Evolutionary conservation across 2,329 filamentous ascomycete species (phyloP).

Genomic region (Penicillium brasilianum): DNA sequence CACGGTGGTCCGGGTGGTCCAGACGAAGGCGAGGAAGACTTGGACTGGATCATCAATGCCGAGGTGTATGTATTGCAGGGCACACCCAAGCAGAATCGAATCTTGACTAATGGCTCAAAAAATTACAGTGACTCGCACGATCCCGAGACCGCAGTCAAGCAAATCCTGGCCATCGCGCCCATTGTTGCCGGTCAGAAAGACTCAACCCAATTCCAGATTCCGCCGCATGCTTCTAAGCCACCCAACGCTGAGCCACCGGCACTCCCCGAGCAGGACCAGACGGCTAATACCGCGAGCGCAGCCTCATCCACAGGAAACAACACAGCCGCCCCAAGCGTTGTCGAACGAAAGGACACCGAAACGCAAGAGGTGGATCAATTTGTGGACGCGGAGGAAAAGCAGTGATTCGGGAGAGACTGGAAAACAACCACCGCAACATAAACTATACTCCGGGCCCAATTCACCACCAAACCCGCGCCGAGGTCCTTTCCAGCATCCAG

Average conservation of each 20-base stretch:
- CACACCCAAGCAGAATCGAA: neutral
- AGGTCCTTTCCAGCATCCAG: neutral
- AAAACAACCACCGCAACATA: neutral
- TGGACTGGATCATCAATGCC: constrained; percentile 95
- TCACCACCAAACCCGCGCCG: constrained; percentile 7
- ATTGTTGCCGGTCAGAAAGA: constrained; percentile 77
- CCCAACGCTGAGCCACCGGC: constrained; percentile 12
- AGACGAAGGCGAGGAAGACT: constrained; percentile 82
- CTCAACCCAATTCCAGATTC: constrained; percentile 61
- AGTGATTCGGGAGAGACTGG: constrained; percentile 13
- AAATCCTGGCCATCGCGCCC: constrained; percentile 85
- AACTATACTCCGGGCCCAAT: neutral
- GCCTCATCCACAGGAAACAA: constrained; percentile 17
- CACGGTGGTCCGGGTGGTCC: constrained; percentile 70
- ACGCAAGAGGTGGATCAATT: constrained; percentile 49
- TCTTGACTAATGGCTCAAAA: constrained; percentile 12
- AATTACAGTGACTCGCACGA: constrained; percentile 63
- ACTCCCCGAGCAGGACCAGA: constrained; percentile 16
- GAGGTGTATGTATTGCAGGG: constrained; percentile 66
- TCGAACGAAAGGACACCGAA: constrained; percentile 46
- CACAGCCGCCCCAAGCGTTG: constrained; percentile 17
- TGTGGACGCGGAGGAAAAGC: constrained; percentile 48
- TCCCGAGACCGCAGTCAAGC: constrained; percentile 73
- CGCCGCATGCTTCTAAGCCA: constrained; percentile 47
- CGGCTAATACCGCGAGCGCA: constrained; percentile 27